Evolutionary conservation across 1,284 basidiomycete species (phyloP).

Genomic region (Pyrrhoderma noxium): DNA sequence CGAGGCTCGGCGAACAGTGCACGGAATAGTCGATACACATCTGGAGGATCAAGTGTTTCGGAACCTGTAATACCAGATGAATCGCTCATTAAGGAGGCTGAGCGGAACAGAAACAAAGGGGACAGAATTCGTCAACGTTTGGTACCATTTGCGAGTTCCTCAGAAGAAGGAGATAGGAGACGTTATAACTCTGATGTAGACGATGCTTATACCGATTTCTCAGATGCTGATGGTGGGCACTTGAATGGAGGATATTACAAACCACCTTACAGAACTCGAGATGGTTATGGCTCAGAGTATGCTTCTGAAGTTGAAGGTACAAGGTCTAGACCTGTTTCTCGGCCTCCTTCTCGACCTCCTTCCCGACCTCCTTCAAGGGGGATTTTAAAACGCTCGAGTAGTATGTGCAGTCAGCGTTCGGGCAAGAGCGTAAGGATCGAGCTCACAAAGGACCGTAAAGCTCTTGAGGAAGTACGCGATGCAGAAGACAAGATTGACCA

Average conservation of each 20-base stretch:
- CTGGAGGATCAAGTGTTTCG: constrained; percentile 16
- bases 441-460: constrained; percentile 14
- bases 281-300: constrained; percentile 15
- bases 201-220: not conserved
- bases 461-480: constrained; percentile 16
- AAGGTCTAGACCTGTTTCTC: constrained; percentile 8
- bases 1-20: constrained; percentile 1
- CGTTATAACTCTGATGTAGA: constrained; percentile 5
- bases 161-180: constrained; percentile 9
- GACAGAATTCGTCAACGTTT: constrained; percentile 11
- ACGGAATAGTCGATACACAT: constrained; percentile 15
- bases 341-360: constrained; percentile 11
- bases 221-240: not conserved
- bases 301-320: constrained; percentile 4
- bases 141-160: constrained; percentile 14
- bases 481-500: constrained; percentile 14
- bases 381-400: constrained; percentile 17
- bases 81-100: constrained; percentile 15
- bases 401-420: constrained; percentile 16
- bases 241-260: constrained; percentile 8
- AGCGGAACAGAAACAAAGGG: constrained; percentile 2
- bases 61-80: constrained; percentile 18
- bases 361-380: constrained; percentile 14
- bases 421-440: constrained; percentile 17
- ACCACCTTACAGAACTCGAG: constrained; percentile 10